phyloP scores from a whole-genome alignment of 2,329 filamentous ascomycete genomes.

The Myotisia sp. region DNA sequence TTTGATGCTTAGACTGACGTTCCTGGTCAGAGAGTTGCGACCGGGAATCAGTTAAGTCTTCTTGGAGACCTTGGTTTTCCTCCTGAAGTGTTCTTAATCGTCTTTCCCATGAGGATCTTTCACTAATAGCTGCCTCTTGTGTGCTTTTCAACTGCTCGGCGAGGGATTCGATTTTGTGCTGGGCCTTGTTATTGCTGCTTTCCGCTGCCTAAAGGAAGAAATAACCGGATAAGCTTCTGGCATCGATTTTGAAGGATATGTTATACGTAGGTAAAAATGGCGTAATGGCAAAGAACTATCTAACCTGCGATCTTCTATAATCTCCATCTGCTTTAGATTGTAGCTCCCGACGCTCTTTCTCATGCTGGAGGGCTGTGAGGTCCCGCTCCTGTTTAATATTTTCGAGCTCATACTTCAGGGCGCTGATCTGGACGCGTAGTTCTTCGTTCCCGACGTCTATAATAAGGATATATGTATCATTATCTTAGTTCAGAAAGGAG shows the following conservation, averaged over 20 bases:
- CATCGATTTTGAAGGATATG: too few species aligned
- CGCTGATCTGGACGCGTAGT: constrained; percentile 77
- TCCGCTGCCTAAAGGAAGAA: constrained; percentile 36
- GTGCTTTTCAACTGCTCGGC: constrained; percentile 41
- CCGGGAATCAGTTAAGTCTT: constrained; percentile 71
- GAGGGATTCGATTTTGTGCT: constrained; percentile 41
- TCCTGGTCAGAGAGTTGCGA: constrained; percentile 57
- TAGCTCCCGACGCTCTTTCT: constrained; percentile 68
- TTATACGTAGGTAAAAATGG: too few species aligned
- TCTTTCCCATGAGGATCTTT: constrained; percentile 42
- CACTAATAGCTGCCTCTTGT: constrained; percentile 41
- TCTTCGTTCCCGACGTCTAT: constrained; percentile 49
- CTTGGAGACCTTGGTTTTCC: constrained; percentile 57
- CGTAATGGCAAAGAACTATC: too few species aligned
- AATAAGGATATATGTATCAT: background rate
- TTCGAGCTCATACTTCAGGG: constrained; percentile 73
- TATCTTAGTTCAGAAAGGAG: background rate
- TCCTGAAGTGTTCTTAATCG: constrained; percentile 46
- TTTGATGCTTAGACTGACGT: constrained; percentile 47
- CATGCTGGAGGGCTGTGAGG: constrained; percentile 60
- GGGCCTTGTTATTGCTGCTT: constrained; percentile 35
- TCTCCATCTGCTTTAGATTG: constrained; percentile 74
- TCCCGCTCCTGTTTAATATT: constrained; percentile 80
- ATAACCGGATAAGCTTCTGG: constrained; percentile 5
- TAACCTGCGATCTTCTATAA: constrained; percentile 50